Evolutionary conservation across 169 alveolate genomes (phyloP), one percentile per base, ranked within the genome.

Genomic region (Eimeria necatrix): DNA sequence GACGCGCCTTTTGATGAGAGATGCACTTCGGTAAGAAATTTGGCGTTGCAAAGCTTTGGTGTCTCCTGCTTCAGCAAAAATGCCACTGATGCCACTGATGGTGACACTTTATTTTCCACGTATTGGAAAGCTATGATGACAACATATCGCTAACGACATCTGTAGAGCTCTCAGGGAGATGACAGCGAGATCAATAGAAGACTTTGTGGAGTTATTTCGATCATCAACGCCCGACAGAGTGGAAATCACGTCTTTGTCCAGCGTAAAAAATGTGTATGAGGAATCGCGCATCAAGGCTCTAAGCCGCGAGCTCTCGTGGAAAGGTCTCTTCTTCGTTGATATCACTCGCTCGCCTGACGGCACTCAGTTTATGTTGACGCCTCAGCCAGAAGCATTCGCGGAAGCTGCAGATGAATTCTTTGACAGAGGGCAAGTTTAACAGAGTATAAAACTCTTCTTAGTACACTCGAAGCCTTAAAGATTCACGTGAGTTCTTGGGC

Each of bases 1-100:
- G 32, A 98, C 98, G 26, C 97, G 98, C 91, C 96, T 98, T 5
- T 96, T 97, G 98, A 98, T 98, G 99, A 98, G 98, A 95, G 99
- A 92, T 70, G 89, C 93, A 14, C 88, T 92, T 14, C 95, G 95
- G 95, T 92, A 24, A 61, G 95, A 2, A 16, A 48, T n/a, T 9
- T 4, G 24, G 20, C 64, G 64, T 22, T 61, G 9, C n/a, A 49
- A 76, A n/a, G 12, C 4, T 76, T 12, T 26, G 8, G 4, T 76
- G 48, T 61, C 18, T 20, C 41, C 41, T 32, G 41, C 41, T 32
- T 32, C 41, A 32, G 41, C 41, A 32, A 32, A 32, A 2, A 32
- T 32, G 41, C 41, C 41, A 32, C 41, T 32, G 41, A 32, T 32
- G 41, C 41, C 41, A 32, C 41, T 32, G 41, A 32, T 56, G 1